Percentiles rank a stretch among this genome's conserved stretches.
phyloP scores from a whole-genome alignment of 2,329 filamentous ascomycete genomes.

The Dichotomopilus funicola region DNA sequence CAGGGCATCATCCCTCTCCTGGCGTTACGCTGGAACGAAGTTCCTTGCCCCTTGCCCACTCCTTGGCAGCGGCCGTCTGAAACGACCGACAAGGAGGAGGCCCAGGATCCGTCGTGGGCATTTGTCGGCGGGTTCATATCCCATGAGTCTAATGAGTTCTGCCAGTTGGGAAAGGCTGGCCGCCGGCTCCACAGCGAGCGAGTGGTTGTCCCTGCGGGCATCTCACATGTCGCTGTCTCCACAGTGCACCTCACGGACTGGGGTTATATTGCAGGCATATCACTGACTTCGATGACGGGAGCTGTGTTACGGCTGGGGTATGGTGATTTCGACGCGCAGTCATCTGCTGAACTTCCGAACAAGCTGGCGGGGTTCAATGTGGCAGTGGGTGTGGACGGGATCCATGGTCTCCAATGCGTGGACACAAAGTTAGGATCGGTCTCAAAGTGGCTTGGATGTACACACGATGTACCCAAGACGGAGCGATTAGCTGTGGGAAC shows the following conservation, averaged over 20 bases:
- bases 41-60: not conserved
- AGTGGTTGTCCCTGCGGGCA: not conserved
- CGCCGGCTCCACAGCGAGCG: not conserved
- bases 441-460: not conserved
- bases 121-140: not conserved
- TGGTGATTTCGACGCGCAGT: not conserved
- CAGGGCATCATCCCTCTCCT: not conserved
- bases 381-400: not conserved
- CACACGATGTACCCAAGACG: not conserved
- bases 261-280: not conserved
- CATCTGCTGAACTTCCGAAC: not conserved
- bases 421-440: not conserved
- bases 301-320: not conserved
- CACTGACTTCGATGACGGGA: not conserved
- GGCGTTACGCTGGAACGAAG: not conserved
- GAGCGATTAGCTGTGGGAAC: not conserved
- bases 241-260: not conserved
- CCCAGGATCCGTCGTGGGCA: too few species aligned
- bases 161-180: not conserved
- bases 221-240: not conserved
- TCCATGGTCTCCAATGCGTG: constrained; percentile 4
- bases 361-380: not conserved
- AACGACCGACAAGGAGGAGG: not conserved
- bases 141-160: not conserved
- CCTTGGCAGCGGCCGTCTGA: not conserved